phyloP scores from a whole-genome alignment of 148 eudicot genomes.

The Rhododendron williamsianum region DNA sequence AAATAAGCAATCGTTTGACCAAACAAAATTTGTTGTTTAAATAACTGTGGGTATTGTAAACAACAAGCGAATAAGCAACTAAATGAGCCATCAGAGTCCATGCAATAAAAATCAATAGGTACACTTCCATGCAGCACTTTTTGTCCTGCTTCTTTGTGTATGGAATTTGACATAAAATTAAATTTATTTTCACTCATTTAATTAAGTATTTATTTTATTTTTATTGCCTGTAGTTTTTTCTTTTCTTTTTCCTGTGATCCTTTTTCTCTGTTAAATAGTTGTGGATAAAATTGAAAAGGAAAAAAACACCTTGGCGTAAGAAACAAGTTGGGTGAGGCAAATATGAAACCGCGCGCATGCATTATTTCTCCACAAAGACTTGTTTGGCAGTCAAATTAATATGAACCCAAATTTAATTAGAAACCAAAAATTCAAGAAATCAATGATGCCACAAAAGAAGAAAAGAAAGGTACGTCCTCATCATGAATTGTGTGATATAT shows the following conservation, averaged over 20 bases:
- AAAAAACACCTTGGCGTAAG: background rate
- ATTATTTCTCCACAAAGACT: background rate
- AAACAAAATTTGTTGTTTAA: background rate
- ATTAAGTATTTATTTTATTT: too few species aligned
- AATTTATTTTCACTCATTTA: background rate
- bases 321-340: background rate
- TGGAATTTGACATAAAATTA: background rate
- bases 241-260: background rate
- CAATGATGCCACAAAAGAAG: background rate
- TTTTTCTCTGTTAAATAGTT: background rate
- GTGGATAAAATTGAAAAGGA: background rate
- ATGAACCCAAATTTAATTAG: background rate
- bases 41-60: too few species aligned
- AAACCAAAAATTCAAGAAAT: background rate
- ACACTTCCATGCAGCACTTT: background rate
- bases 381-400: background rate
- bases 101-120: background rate
- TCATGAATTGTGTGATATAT: background rate
- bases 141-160: background rate
- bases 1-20: background rate
- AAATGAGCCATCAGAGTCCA: background rate
- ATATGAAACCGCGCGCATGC: background rate
- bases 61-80: background rate
- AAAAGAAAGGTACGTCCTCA: background rate
- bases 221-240: background rate